These are phyloP conservation scores for Sutorius australiensis DNA, from an alignment of 768 basidiomycete species.

Conservation along the genomic window DNA sequence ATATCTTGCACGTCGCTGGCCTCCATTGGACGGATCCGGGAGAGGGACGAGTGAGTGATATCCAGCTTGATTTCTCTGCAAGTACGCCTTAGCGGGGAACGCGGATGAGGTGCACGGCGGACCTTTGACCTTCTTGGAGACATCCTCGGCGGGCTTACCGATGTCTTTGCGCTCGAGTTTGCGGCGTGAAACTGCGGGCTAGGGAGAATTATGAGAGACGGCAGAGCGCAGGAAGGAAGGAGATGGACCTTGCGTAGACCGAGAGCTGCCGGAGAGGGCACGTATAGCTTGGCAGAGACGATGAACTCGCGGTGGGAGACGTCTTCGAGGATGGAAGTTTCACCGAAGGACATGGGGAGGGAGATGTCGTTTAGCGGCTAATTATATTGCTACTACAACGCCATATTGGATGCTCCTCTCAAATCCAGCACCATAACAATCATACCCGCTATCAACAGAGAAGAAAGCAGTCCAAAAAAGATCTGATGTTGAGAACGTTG, in stretches of 20 bases:
- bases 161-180: conserved; percentile 51
- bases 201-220: conserved; percentile 12
- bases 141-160: conserved; percentile 40
- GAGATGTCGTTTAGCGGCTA: not conserved
- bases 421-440: conserved; percentile 5
- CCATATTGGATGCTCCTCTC: not conserved
- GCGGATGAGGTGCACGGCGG: conserved; percentile 6
- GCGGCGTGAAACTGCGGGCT: conserved; percentile 49
- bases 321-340: conserved; percentile 7
- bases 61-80: conserved; percentile 72
- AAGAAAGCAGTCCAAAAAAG: conserved; percentile 5
- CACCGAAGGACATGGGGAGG: conserved; percentile 12
- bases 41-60: conserved; percentile 50
- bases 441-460: conserved; percentile 11
- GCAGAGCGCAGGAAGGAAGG: not conserved
- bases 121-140: conserved; percentile 60
- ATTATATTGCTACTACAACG: not conserved
- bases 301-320: conserved; percentile 47
- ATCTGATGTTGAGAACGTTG: conserved; percentile 8
- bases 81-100: not conserved
- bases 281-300: conserved; percentile 58
- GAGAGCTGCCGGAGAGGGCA: conserved; percentile 48
- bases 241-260: conserved; percentile 55
- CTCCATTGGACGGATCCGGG: conserved; percentile 64
- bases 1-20: conserved; percentile 64